Evolutionary conservation across 2,329 filamentous ascomycete genomes (phyloP).

Genomic region (Macrophomina pseudophaseolina): DNA sequence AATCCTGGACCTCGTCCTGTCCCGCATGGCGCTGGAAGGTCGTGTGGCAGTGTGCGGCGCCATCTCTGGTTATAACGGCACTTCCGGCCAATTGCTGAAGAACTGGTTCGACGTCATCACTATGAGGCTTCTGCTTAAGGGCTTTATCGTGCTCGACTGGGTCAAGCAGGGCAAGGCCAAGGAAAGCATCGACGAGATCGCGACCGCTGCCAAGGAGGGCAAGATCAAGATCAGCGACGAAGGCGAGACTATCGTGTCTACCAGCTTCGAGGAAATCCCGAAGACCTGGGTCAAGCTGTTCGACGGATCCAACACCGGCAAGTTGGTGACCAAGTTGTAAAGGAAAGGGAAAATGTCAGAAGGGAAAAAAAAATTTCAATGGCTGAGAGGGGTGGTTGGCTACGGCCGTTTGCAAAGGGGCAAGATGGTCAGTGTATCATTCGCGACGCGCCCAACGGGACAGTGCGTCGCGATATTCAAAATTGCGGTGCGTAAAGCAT

Average conservation of each 20-base stretch:
- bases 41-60: slow-evolving; percentile 52
- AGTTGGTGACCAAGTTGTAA: slow-evolving; percentile 50
- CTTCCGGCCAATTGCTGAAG: slow-evolving; percentile 33
- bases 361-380: neutral
- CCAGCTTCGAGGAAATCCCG: slow-evolving; percentile 55
- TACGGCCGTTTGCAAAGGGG: slow-evolving; percentile 24
- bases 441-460: slow-evolving; percentile 4
- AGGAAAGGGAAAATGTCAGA: neutral
- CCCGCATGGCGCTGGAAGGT: slow-evolving; percentile 48
- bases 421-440: slow-evolving; percentile 11
- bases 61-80: slow-evolving; percentile 50
- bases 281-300: slow-evolving; percentile 57
- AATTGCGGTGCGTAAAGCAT: slow-evolving; percentile 20
- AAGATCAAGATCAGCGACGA: slow-evolving; percentile 53
- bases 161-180: slow-evolving; percentile 16
- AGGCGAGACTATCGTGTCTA: slow-evolving; percentile 54
- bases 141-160: slow-evolving; percentile 74
- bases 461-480: slow-evolving; percentile 12
- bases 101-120: slow-evolving; percentile 52
- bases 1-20: slow-evolving; percentile 54
- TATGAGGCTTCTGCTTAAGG: slow-evolving; percentile 51
- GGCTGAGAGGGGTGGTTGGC: neutral
- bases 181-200: slow-evolving; percentile 23
- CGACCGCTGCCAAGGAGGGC: slow-evolving; percentile 42
- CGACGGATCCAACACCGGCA: slow-evolving; percentile 53